A percentile compares a stretch with the other conserved stretches of the same genome.
These are phyloP conservation scores for Phytopythium litorale DNA, from an alignment of 352 stramenopile species.

Conservation along the genomic window DNA sequence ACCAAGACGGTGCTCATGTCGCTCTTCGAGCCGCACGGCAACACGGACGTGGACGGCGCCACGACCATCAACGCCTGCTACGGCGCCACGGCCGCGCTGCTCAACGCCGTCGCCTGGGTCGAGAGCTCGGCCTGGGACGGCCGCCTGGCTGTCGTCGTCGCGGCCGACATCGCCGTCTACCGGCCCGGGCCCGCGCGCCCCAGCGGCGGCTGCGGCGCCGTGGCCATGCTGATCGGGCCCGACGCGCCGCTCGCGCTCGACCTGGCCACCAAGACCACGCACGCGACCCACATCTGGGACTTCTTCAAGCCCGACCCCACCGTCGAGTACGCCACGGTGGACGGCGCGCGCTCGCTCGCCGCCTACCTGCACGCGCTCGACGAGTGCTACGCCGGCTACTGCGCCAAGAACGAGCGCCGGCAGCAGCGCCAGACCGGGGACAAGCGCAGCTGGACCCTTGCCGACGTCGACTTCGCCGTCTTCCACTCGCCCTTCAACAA, in stretches of 20 bases:
- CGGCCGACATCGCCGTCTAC: slow-evolving; percentile 97
- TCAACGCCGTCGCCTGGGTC: slow-evolving; percentile 97
- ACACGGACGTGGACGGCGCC: slow-evolving; percentile 77
- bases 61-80: slow-evolving; percentile 98
- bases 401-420: slow-evolving; percentile 62
- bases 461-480: slow-evolving; percentile 89
- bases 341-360: slow-evolving; percentile 92
- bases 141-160: slow-evolving; percentile 95
- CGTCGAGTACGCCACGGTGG: slow-evolving; percentile 95
- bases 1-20: slow-evolving; percentile 82
- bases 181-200: slow-evolving; percentile 86
- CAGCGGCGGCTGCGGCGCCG: slow-evolving; percentile 90
- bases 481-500: slow-evolving; percentile 99
- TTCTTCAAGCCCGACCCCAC: slow-evolving; percentile 96
- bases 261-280: slow-evolving; percentile 84
- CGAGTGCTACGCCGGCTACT: slow-evolving; percentile 92
- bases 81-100: slow-evolving; percentile 94
- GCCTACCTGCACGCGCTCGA: slow-evolving; percentile 96
- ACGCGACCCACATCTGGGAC: slow-evolving; percentile 95
- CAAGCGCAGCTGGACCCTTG: slow-evolving; percentile 42
- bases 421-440: background rate
- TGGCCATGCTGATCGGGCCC: slow-evolving; percentile 95
- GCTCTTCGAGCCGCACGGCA: slow-evolving; percentile 51
- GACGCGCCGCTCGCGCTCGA: slow-evolving; percentile 94
- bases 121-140: slow-evolving; percentile 93